phyloP scores from a whole-genome alignment of 2,329 filamentous ascomycete species.

The Fonsecaea pedrosoi region DNA sequence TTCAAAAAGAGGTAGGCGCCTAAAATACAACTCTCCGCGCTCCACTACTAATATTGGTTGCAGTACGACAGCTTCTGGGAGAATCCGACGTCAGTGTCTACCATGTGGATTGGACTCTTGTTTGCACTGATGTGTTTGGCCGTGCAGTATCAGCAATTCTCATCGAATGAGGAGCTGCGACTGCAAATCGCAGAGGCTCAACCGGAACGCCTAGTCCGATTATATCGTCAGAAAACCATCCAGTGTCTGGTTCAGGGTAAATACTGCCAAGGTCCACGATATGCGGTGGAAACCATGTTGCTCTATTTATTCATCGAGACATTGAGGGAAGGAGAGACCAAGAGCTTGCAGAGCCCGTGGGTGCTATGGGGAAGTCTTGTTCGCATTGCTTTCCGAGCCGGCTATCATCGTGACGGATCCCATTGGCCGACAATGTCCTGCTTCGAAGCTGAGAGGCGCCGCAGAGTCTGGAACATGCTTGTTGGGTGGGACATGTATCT shows the following conservation, averaged over 20 bases:
- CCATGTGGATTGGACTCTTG: constrained; percentile 60
- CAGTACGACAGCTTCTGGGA: constrained; percentile 63
- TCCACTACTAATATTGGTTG: constrained; percentile 1
- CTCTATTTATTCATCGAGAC: constrained; percentile 61
- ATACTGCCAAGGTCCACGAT: constrained; percentile 35
- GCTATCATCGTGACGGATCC: constrained; percentile 61
- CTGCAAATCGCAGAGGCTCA: constrained; percentile 12
- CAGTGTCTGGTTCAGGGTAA: constrained; percentile 63
- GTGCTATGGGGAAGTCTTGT: constrained; percentile 55
- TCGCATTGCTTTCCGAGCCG: constrained; percentile 66
- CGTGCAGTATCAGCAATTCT: constrained; percentile 31
- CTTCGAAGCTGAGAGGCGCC: constrained; percentile 62
- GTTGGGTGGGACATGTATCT: constrained; percentile 66
- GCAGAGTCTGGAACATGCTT: constrained; percentile 51
- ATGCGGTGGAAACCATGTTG: constrained; percentile 36
- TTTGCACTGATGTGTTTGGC: constrained; percentile 56
- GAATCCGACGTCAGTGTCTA: constrained; percentile 54
- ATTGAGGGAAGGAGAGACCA: constrained; percentile 57
- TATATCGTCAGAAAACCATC: constrained; percentile 44
- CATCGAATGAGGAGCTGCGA: constrained; percentile 19
- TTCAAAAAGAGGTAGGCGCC: constrained; percentile 33
- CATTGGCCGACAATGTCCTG: constrained; percentile 61
- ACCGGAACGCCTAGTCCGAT: constrained; percentile 43
- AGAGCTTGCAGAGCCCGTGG: constrained; percentile 44
- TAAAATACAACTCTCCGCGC: neutral